Conservation (phyloP, 441 rosid species). For the Populus hybrid region DNA sequence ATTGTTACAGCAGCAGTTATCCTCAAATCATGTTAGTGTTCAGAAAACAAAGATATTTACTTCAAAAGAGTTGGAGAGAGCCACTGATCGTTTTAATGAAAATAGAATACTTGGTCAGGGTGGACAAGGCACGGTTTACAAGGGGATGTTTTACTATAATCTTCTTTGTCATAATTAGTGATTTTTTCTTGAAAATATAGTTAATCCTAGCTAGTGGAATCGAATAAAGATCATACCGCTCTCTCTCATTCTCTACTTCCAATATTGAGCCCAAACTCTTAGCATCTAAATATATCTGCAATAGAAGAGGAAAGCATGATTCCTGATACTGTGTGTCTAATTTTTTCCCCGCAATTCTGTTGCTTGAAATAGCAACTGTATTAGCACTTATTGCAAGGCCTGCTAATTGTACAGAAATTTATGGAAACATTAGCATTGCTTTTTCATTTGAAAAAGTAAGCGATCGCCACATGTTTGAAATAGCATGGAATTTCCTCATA, state of each 20-base stretch:
- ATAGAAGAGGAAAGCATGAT: no score
- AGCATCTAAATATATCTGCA: no score
- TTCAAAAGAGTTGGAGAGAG: background rate
- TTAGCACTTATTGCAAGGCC: background rate
- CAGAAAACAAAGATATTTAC: constrained; percentile 5
- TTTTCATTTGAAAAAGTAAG: no score
- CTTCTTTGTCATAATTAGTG: background rate
- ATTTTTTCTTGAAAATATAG: background rate
- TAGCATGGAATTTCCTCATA: no score
- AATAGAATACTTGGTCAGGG: constrained; percentile 10
- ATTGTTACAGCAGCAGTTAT: background rate
- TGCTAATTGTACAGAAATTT: no score
- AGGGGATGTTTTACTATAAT: background rate
- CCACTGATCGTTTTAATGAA: background rate
- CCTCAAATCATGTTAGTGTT: background rate
- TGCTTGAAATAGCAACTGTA: no score
- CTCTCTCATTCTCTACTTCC: no score
- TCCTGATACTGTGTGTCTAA: no score
- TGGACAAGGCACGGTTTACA: constrained; percentile 4
- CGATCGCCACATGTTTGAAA: background rate
- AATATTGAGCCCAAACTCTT: no score
- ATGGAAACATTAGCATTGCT: no score
- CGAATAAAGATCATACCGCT: no score
- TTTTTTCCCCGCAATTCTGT: no score
- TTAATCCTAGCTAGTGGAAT: background rate